Base-by-base conservation (phyloP, 768 basidiomycete genomes). In the Psilocybe tampanensis region DNA sequence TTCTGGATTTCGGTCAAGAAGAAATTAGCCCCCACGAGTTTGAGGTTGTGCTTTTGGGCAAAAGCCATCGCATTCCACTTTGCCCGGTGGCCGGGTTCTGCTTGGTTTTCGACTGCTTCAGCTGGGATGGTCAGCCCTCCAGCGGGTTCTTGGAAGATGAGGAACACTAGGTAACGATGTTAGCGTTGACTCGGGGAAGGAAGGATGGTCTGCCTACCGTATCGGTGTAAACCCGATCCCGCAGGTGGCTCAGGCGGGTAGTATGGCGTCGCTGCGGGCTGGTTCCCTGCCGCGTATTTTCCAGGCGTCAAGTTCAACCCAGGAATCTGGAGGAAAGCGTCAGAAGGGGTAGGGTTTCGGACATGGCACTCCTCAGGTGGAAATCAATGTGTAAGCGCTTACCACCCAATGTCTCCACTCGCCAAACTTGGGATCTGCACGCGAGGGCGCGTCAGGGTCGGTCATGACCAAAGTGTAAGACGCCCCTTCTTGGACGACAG, bases 391-490 rank as follows among this genome's bases (percentile, higher is more conserved):
- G 24, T 32, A 13, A 24, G 42, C 21, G 59, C 76, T 65, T 58
- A 85, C 81, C 33, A 86, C 69, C 83, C 83, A 85, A 55, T 86
- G 84, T 44, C 83, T 74, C 73, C 81, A 85, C 58, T 84, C 66
- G 0, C 78, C 72, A 65, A 72, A 81, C 60, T 74, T 80, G 0
- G 80, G 82, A 34, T 82, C 74, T 7, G 59, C 66, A 44, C 78
- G 69, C 1, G 80, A 82, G 0, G 84, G 84, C 2, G 84, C 84
- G 56, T 85, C 84, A 1, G 84, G 84, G 62, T 86, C 84, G 2
- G 78, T 78, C 80, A 84, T 78, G 32, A 82, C 80, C 33, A 85
- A 68, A 8, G 84, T 84, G 59, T 83, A 85, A 3, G 73, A 73
- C 8, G 71, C 54, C 8, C 54, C 45, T 5, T 41, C 44, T 3